These are phyloP conservation scores for Paecilomyces sp. DNA, from an alignment of 2,329 filamentous ascomycete genomes.

Conservation along the genomic window DNA sequence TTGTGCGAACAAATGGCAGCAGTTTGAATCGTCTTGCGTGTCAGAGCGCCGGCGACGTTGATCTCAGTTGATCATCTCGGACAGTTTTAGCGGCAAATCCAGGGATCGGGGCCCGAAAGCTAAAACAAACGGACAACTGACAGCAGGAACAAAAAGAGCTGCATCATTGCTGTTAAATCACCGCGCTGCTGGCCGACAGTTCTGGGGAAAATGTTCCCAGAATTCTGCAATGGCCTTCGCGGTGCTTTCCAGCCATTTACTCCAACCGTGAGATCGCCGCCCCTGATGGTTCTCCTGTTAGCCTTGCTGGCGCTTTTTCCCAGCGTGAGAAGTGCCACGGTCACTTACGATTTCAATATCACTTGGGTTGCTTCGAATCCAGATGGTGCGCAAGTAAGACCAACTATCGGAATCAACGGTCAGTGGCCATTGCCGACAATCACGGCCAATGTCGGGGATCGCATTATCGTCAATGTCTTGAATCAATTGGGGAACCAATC, in stretches of 20 bases:
- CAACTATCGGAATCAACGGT: constrained; percentile 64
- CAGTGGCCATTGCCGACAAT: constrained; percentile 60
- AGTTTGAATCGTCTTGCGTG: background rate
- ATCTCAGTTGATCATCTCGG: background rate
- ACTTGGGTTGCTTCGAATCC: constrained; percentile 63
- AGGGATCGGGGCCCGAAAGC: background rate
- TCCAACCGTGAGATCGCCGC: background rate
- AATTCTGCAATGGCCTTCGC: background rate
- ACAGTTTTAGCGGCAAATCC: background rate
- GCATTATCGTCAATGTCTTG: constrained; percentile 12
- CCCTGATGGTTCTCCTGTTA: background rate
- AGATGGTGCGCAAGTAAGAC: constrained; percentile 54
- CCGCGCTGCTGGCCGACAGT: background rate
- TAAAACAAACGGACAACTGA: background rate
- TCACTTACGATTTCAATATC: constrained; percentile 58
- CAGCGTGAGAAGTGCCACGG: background rate
- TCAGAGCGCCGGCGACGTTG: background rate
- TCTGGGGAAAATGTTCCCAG: background rate
- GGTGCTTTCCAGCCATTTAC: background rate
- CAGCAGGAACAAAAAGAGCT: background rate
- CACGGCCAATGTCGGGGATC: constrained; percentile 3
- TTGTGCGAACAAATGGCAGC: background rate
- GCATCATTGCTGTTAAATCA: background rate
- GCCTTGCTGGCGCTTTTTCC: background rate
- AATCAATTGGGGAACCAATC: constrained; percentile 15